Conservation (phyloP, 176 grass and related monocot genomes). For the Chloris gayana region DNA sequence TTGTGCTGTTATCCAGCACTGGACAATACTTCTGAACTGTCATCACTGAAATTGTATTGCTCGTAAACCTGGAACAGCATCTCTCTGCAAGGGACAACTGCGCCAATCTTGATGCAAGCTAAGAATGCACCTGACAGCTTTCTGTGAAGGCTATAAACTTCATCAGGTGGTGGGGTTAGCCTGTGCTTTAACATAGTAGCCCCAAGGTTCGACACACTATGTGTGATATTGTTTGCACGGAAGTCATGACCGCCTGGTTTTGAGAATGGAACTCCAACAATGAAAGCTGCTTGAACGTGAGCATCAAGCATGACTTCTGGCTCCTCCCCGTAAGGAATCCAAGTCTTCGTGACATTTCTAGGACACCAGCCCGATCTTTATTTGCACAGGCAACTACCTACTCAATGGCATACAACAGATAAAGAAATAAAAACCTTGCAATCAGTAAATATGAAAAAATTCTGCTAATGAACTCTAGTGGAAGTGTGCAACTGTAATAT, state of each 20-base stretch:
- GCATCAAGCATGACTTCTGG: conserved; percentile 89
- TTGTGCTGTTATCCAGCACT: conserved; percentile 36
- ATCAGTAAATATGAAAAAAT: background rate
- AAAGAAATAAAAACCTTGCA: background rate
- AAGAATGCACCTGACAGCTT: conserved; percentile 96
- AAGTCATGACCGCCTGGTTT: conserved; percentile 75
- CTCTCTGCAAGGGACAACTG: conserved; percentile 87
- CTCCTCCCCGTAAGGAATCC: conserved; percentile 92
- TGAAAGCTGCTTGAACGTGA: conserved; percentile 84
- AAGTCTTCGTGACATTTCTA: conserved; percentile 85
- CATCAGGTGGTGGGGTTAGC: conserved; percentile 82
- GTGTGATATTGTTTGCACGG: conserved; percentile 69
- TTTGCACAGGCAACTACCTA: conserved; percentile 94
- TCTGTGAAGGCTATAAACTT: conserved; percentile 91
- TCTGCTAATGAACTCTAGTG: background rate
- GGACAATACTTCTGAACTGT: conserved; percentile 42
- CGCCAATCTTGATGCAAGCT: conserved; percentile 89
- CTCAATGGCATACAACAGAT: background rate
- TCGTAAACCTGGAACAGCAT: conserved; percentile 70
- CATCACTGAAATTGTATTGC: conserved; percentile 58
- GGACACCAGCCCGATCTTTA: conserved; percentile 62
- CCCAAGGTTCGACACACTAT: conserved; percentile 81
- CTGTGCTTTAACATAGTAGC: conserved; percentile 95
- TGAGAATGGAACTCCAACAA: conserved; percentile 83
- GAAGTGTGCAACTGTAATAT: background rate